These are phyloP conservation scores for Penicillium sp. DNA, from an alignment of 2,329 filamentous ascomycete genomes.

Conservation along the genomic window DNA sequence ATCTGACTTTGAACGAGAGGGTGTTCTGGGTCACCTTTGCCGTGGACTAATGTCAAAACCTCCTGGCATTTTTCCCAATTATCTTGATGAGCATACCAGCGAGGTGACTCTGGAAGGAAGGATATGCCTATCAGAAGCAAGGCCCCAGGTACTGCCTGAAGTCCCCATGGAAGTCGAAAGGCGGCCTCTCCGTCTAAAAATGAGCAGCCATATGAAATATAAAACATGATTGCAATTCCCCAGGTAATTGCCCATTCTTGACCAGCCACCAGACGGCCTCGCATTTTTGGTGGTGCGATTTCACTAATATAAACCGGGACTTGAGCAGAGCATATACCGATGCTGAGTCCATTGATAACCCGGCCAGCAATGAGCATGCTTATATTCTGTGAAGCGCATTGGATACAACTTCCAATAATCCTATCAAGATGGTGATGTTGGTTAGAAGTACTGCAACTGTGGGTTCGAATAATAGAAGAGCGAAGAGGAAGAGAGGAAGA, in stretches of 20 bases:
- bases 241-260: slow-evolving; percentile 73
- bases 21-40: slow-evolving; percentile 42
- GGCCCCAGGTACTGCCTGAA: slow-evolving; percentile 59
- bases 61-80: slow-evolving; percentile 64
- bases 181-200: slow-evolving; percentile 41
- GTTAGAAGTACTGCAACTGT: slow-evolving; percentile 29
- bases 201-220: slow-evolving; percentile 15
- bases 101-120: slow-evolving; percentile 61
- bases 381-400: slow-evolving; percentile 59
- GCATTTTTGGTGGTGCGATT: slow-evolving; percentile 18
- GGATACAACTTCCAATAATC: too few species aligned
- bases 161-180: slow-evolving; percentile 61
- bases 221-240: slow-evolving; percentile 48
- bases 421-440: slow-evolving; percentile 53
- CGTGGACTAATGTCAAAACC: slow-evolving; percentile 60
- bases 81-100: slow-evolving; percentile 66
- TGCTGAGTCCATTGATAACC: slow-evolving; percentile 66
- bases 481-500: too few species aligned
- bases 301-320: slow-evolving; percentile 41
- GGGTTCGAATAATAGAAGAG: too few species aligned
- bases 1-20: slow-evolving; percentile 60
- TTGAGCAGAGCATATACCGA: slow-evolving; percentile 69
- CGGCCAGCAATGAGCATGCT: slow-evolving; percentile 69
- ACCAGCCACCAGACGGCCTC: slow-evolving; percentile 53
- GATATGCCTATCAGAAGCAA: slow-evolving; percentile 45